Conservation (phyloP, 129 eudicot species). For the Centella asiatica region DNA sequence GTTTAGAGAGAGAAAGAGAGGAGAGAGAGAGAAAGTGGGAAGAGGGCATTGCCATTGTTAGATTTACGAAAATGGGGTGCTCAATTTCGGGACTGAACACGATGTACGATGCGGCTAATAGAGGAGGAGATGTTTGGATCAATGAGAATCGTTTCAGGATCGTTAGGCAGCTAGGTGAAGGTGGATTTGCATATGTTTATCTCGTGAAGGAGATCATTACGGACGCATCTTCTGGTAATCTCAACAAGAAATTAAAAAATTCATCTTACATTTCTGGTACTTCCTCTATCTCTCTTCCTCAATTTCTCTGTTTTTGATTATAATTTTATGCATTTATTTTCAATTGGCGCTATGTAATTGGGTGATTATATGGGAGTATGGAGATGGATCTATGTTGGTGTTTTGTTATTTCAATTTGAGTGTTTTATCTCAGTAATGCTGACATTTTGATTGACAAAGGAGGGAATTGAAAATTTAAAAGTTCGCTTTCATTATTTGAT, state of each 20-base stretch:
- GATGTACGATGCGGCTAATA: slow-evolving; percentile 67
- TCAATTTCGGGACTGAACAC: slow-evolving; percentile 85
- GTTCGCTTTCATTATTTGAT: too few relatives aligned
- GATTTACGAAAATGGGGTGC: slow-evolving; percentile 60
- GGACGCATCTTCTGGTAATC: slow-evolving; percentile 33
- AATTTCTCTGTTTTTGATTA: not conserved
- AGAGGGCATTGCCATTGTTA: slow-evolving; percentile 9
- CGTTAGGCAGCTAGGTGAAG: slow-evolving; percentile 80
- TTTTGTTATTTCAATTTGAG: not conserved
- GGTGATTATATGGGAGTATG: slow-evolving; percentile 3
- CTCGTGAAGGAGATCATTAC: slow-evolving; percentile 68
- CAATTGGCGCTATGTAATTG: not conserved
- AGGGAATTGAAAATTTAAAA: too few relatives aligned
- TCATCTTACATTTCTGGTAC: slow-evolving; percentile 69
- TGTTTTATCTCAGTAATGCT: not conserved
- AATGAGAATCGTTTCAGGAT: slow-evolving; percentile 74
- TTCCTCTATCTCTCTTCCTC: slow-evolving; percentile 1
- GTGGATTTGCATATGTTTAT: slow-evolving; percentile 71
- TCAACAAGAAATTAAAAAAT: slow-evolving; percentile 59
- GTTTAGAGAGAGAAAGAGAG: slow-evolving; percentile 10
- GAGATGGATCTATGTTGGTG: not conserved
- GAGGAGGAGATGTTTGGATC: slow-evolving; percentile 93
- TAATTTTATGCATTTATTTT: not conserved
- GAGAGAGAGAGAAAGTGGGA: too few relatives aligned
- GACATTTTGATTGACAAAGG: too few relatives aligned